Base-by-base conservation (phyloP, 805 yeast genomes). In the Torulaspora indica region DNA sequence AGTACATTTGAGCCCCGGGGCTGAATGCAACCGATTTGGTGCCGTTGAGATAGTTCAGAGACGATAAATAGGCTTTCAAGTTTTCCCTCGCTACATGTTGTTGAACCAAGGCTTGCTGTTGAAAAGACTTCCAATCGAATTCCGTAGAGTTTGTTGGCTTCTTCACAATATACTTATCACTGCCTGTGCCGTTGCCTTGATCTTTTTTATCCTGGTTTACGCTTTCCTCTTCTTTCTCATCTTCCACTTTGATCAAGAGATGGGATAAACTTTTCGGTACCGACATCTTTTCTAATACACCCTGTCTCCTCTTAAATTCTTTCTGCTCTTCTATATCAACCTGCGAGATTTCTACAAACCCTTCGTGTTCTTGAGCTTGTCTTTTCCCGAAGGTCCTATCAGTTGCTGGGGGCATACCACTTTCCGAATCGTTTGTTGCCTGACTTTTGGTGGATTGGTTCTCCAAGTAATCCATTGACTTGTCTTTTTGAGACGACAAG, bases 381-480 rank as follows among this genome's bases (percentile, higher is more conserved):
- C 57, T 47, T 25, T 55, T 46, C 22, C 67, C 70, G 41, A 55
- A 64, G 25, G 71, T 70, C 52, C 83, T 69, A 9, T 72, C 72
- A 14, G 74, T 66, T 1, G 82, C 82, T 12, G 82, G 82, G 10
- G 82, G 82, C 76, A 78, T 74, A 14, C 81, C 82, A 7, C 71
- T 71, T 29, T 65, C 43, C 20, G 31, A 14, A 5, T 29, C 38
- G 5, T 13, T 25, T 17, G 35, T 35, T 14, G 27, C 36, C 9
- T n/a, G 25, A 4, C 41, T 30, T 15, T 20, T 17, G 9, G 47
- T n/a, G 8, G 40, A 36, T 12, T 32, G 39, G 7, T 8, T 15
- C 10, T 36, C 43, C n/a, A 33, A 40, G 12, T 36, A 6, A 13
- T 18, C 25, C 24, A 38, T 14, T 9, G 25, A 15, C 15, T 17